A percentile compares a stretch with the other conserved stretches of the same genome.
These are phyloP conservation scores for Mycena maculata DNA, from an alignment of 768 basidiomycete species.

Conservation along the genomic window DNA sequence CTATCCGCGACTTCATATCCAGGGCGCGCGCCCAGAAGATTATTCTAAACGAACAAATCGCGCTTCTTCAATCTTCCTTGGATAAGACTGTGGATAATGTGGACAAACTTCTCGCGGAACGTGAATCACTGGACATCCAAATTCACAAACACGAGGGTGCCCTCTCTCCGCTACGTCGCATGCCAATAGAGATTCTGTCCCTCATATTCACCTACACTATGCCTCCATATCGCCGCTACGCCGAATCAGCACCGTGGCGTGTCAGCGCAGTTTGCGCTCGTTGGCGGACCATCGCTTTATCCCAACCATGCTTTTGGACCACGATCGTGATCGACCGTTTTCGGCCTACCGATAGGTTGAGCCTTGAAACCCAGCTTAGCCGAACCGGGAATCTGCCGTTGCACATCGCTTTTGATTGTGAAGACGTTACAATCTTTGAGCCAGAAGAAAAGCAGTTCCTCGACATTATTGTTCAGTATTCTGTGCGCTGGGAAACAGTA, in stretches of 20 bases:
- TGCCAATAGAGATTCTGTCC: slow-evolving; percentile 18
- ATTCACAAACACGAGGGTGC: background rate
- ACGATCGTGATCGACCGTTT: background rate
- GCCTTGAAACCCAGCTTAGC: background rate
- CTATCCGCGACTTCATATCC: slow-evolving; percentile 7
- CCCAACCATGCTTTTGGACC: background rate
- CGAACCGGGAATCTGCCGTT: background rate
- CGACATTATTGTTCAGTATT: background rate
- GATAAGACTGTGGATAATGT: no score
- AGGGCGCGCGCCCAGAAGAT: background rate
- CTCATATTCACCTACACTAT: slow-evolving; percentile 11
- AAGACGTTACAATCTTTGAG: background rate
- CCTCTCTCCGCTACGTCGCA: slow-evolving; percentile 14
- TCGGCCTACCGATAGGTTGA: background rate
- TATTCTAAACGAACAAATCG: background rate
- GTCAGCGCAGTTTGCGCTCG: slow-evolving; percentile 16
- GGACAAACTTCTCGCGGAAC: background rate
- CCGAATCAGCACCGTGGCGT: background rate
- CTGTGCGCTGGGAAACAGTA: slow-evolving; percentile 1
- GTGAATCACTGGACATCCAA: background rate
- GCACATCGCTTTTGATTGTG: background rate
- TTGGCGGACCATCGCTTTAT: slow-evolving; percentile 5
- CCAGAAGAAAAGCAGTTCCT: background rate
- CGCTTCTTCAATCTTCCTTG: background rate
- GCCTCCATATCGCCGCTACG: background rate